A percentile compares a stretch with the other conserved stretches of the same genome.
Evolutionary conservation across 2,329 filamentous ascomycete species (phyloP).

Genomic region (Curvularia sp.): DNA sequence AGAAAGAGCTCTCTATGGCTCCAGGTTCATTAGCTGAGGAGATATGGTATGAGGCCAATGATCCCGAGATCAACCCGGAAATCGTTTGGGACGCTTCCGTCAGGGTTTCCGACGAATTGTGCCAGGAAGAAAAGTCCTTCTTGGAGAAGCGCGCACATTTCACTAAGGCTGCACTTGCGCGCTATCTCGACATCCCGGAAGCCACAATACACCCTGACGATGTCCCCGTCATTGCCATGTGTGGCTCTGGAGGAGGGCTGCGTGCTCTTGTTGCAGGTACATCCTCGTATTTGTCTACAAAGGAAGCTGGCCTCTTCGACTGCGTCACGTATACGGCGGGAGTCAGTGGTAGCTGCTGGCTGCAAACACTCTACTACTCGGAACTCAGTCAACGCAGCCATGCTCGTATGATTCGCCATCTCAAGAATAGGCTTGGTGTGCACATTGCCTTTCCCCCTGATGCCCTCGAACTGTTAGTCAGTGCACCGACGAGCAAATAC

Average conservation of each 20-base stretch:
- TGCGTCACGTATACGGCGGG: slow-evolving; percentile 95
- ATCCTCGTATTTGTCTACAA: slow-evolving; percentile 82
- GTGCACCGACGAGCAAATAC: slow-evolving; percentile 90
- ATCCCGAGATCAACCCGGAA: slow-evolving; percentile 83
- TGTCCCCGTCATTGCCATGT: slow-evolving; percentile 90
- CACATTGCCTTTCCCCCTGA: slow-evolving; percentile 93
- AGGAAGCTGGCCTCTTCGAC: slow-evolving; percentile 89
- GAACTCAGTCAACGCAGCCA: slow-evolving; percentile 75
- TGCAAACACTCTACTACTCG: slow-evolving; percentile 86
- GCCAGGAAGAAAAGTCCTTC: slow-evolving; percentile 81
- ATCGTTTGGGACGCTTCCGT: slow-evolving; percentile 83
- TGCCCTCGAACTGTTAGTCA: slow-evolving; percentile 80
- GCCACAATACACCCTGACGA: slow-evolving; percentile 89
- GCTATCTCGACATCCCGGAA: slow-evolving; percentile 79
- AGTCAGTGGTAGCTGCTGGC: slow-evolving; percentile 95
- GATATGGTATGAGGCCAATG: slow-evolving; percentile 90
- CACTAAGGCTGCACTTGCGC: slow-evolving; percentile 76
- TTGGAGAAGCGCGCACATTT: slow-evolving; percentile 71
- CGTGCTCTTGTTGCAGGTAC: slow-evolving; percentile 89
- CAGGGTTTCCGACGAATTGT: slow-evolving; percentile 80
- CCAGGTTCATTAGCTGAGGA: slow-evolving; percentile 89
- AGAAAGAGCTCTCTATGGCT: slow-evolving; percentile 84
- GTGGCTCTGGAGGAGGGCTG: slow-evolving; percentile 89
- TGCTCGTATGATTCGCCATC: slow-evolving; percentile 75
- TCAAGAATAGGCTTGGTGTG: slow-evolving; percentile 82